Conservation (phyloP, 345 rosid genomes). For the Hibiscus syriacus region DNA sequence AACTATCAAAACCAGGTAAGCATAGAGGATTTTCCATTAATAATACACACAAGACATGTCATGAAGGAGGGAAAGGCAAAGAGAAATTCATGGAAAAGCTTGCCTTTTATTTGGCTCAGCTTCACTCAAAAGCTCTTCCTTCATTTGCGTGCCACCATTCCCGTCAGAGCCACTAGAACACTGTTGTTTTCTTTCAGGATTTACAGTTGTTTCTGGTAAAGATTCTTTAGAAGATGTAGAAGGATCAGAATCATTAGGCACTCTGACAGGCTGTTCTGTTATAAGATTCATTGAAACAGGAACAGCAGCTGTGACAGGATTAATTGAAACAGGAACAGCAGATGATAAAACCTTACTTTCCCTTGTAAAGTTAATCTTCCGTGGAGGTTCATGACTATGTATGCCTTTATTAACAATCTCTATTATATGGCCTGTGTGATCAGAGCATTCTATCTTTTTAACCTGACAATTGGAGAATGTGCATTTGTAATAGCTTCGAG, state of each 20-base stretch:
- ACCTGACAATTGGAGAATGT: conserved; percentile 72
- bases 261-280: conserved; percentile 25
- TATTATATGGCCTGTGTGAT: conserved; percentile 54
- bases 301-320: no score
- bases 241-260: conserved; percentile 34
- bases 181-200: conserved; percentile 39
- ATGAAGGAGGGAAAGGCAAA: background rate
- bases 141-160: conserved; percentile 29
- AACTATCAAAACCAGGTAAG: conserved; percentile 10
- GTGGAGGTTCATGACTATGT: conserved; percentile 85
- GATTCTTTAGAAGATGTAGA: conserved; percentile 43
- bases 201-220: conserved; percentile 23
- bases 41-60: background rate
- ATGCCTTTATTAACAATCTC: conserved; percentile 77
- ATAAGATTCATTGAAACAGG: conserved; percentile 20
- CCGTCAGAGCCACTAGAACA: conserved; percentile 25
- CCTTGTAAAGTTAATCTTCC: conserved; percentile 37
- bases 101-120: conserved; percentile 64
- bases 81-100: conserved; percentile 13
- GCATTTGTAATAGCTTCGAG: conserved; percentile 92
- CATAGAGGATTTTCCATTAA: conserved; percentile 2
- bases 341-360: conserved; percentile 39
- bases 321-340: no score
- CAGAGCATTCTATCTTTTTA: conserved; percentile 76
- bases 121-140: conserved; percentile 39